Conservation (phyloP, 192 early-diverging fungal species). For the Linnemannia schmuckeri region DNA sequence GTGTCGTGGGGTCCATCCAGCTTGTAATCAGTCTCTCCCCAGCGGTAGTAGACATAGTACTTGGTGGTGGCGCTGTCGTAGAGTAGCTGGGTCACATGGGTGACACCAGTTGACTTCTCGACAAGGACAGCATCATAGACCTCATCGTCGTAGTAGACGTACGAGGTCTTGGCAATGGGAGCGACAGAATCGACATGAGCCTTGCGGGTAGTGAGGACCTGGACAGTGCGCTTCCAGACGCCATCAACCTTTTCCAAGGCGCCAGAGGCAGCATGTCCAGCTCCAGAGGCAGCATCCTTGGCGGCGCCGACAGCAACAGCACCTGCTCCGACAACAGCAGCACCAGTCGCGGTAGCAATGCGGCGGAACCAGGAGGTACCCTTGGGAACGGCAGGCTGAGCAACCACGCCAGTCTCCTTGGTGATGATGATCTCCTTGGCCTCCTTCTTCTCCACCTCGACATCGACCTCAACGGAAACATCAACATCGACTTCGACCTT, state of each 20-base stretch:
- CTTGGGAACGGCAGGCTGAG: constrained; percentile 17
- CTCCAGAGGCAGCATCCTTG: not conserved
- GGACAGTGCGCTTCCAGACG: constrained; percentile 38
- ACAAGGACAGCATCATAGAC: constrained; percentile 25
- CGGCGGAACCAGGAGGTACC: constrained; percentile 26
- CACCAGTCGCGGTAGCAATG: not conserved
- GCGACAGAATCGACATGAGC: constrained; percentile 21
- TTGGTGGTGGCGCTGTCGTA: constrained; percentile 31
- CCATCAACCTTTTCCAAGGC: constrained; percentile 21
- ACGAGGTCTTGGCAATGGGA: constrained; percentile 24
- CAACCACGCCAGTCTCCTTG: constrained; percentile 9
- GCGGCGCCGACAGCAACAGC: constrained; percentile 21
- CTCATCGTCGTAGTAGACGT: constrained; percentile 42
- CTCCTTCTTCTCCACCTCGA: not conserved
- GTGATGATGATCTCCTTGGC: not conserved
- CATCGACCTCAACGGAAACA: too few species aligned
- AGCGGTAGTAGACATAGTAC: constrained; percentile 41
- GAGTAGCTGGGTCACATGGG: constrained; percentile 38
- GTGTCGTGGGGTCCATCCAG: constrained; percentile 41
- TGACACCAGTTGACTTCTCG: constrained; percentile 22
- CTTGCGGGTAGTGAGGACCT: constrained; percentile 38
- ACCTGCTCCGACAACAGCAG: constrained; percentile 14
- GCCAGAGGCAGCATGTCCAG: constrained; percentile 6
- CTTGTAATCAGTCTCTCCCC: constrained; percentile 15
- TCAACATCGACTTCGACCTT: too few species aligned